These are phyloP conservation scores for Emergomyces orientalis DNA, from an alignment of 2,329 filamentous ascomycete genomes.

Conservation along the genomic window DNA sequence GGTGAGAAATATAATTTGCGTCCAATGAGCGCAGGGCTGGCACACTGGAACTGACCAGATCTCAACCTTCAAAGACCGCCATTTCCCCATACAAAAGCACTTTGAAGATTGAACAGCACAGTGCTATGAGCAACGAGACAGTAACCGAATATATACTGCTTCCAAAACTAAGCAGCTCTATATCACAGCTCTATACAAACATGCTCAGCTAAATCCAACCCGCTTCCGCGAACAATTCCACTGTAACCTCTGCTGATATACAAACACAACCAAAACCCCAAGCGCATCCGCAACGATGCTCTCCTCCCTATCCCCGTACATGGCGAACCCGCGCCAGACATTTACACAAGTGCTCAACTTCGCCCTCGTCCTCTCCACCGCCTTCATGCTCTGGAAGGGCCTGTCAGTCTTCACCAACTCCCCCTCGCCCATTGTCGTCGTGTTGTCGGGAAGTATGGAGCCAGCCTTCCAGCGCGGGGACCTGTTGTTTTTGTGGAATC, in stretches of 20 bases:
- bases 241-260: neutral
- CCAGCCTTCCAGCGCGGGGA: constrained; percentile 58
- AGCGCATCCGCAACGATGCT: constrained; percentile 49
- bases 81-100: neutral
- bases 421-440: constrained; percentile 58
- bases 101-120: neutral
- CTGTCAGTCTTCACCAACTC: constrained; percentile 70
- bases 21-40: neutral
- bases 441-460: constrained; percentile 59
- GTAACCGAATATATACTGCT: neutral
- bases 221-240: neutral
- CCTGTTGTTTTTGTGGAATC: constrained; percentile 55
- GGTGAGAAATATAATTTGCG: neutral
- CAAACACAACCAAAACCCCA: constrained; percentile 39
- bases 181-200: neutral
- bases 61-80: neutral
- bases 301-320: constrained; percentile 50
- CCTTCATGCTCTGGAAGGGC: constrained; percentile 94
- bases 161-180: neutral
- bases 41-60: neutral
- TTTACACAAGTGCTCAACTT: constrained; percentile 82
- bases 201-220: neutral
- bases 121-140: neutral
- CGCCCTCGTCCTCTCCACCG: constrained; percentile 76
- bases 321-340: constrained; percentile 64